Base-by-base conservation (phyloP, 2,329 filamentous ascomycete genomes). In the Ophiobolus disseminans region DNA sequence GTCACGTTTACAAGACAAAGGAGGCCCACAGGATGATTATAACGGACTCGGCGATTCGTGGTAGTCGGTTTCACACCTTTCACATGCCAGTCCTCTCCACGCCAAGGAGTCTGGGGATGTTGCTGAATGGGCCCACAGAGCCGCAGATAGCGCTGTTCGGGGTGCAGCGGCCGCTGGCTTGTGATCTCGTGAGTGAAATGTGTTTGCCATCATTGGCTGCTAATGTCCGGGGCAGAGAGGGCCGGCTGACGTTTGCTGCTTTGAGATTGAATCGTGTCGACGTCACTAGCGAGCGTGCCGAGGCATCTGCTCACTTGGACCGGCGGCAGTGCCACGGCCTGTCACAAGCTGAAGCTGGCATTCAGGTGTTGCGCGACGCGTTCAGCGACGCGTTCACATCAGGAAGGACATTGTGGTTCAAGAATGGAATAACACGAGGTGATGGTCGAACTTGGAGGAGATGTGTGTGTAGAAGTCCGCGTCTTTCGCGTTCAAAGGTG, bases 71-170 rank as follows among this genome's bases (percentile, higher is more conserved):
- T 53, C 42, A 45, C 44, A 53, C 31, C 65, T 72, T 72, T 73
- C 70, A 73, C 70, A 73, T 73, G 70, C 65, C 53, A 65, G 50
- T 37, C 45, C 35, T 48, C 51, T 55, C 55, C 49, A 48, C 50
- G 62, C 64, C 65, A 68, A 68, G 63, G 28, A 62, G 53, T 58
- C 58, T 55, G 60, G 64, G 58, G 58, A 47, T 55, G 51, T 55
- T 57, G 47, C 56, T 62, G 50, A 45, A 45, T 50, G 45, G 49
- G 35, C 43, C 48, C 43, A 53, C n/a, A 45, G 62, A 65, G 60
- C 64, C 60, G 60, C 65, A 65, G 50, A 40, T 55, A 55, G 54
- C 50, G 50, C 46, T 36, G 46, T 58, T 61, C 51, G 55, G 59
- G 58, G 55, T 50, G 52, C 54, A 47, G 55, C 41, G 40, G 52